Evolutionary conservation across 305 asterid genomes (phyloP).

Genomic region (Fraxinus paxiana): DNA sequence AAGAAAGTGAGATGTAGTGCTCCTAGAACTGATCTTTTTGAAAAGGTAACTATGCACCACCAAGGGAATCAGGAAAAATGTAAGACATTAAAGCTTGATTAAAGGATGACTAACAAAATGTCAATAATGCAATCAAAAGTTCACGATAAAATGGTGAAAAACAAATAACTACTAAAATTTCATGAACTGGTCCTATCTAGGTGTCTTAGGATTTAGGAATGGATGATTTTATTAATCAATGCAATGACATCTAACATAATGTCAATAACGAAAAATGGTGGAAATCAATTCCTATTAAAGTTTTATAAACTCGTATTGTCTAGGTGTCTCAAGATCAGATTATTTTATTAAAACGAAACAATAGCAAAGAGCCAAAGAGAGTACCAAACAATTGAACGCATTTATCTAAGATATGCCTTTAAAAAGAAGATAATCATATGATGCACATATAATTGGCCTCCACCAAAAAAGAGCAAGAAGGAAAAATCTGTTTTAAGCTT

Average conservation of each 20-base stretch:
- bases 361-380: not conserved
- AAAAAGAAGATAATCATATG: not conserved
- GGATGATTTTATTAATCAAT: not conserved
- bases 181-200: not conserved
- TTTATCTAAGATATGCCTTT: not conserved
- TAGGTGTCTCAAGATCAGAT: not conserved
- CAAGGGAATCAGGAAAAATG: not conserved
- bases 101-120: not conserved
- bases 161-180: not conserved
- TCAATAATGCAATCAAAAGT: not conserved
- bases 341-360: not conserved
- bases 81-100: not conserved
- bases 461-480: not conserved
- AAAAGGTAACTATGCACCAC: not conserved
- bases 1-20: not conserved
- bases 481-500: slow-evolving; percentile 15
- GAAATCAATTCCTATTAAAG: not conserved
- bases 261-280: not conserved
- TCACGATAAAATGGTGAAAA: not conserved
- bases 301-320: not conserved
- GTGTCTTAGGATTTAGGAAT: not conserved
- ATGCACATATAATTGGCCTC: not conserved
- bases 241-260: not conserved
- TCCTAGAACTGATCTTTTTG: not conserved
- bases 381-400: not conserved